Percentiles rank a stretch among this genome's conserved stretches.
phyloP scores from a whole-genome alignment of 1,139 yeast species.

The Nadsonia commutata region DNA sequence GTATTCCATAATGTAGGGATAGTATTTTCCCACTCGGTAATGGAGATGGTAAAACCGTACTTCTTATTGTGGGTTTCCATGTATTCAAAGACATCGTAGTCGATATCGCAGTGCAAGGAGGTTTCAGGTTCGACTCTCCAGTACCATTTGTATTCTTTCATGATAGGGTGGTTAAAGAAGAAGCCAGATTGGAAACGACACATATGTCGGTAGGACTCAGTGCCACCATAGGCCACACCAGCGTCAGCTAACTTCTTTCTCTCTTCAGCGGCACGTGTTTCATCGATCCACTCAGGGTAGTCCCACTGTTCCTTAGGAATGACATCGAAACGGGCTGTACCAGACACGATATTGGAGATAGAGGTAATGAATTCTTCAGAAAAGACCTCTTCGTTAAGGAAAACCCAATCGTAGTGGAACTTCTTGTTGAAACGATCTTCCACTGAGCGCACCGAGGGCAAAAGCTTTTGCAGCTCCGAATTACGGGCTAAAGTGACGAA shows the following conservation, averaged over 20 bases:
- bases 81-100: constrained; percentile 47
- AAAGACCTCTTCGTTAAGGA: constrained; percentile 52
- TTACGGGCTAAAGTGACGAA: constrained; percentile 61
- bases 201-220: constrained; percentile 59
- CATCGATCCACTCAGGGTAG: constrained; percentile 58
- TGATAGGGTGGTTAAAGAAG: constrained; percentile 40
- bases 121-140: constrained; percentile 68
- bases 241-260: constrained; percentile 32
- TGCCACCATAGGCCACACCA: constrained; percentile 46
- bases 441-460: constrained; percentile 41
- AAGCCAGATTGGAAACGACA: constrained; percentile 61
- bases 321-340: constrained; percentile 44
- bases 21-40: constrained; percentile 43
- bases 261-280: constrained; percentile 35
- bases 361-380: constrained; percentile 39
- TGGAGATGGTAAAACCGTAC: constrained; percentile 56
- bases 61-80: constrained; percentile 44
- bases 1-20: constrained; percentile 47
- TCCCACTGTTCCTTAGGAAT: constrained; percentile 59
- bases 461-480: constrained; percentile 41
- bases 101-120: constrained; percentile 45
- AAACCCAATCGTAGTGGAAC: constrained; percentile 69
- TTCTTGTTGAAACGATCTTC: constrained; percentile 60
- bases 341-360: constrained; percentile 37
- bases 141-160: constrained; percentile 46